phyloP scores from a whole-genome alignment of 2,329 filamentous ascomycete genomes.

The Lasiodiplodia gonubiensis region DNA sequence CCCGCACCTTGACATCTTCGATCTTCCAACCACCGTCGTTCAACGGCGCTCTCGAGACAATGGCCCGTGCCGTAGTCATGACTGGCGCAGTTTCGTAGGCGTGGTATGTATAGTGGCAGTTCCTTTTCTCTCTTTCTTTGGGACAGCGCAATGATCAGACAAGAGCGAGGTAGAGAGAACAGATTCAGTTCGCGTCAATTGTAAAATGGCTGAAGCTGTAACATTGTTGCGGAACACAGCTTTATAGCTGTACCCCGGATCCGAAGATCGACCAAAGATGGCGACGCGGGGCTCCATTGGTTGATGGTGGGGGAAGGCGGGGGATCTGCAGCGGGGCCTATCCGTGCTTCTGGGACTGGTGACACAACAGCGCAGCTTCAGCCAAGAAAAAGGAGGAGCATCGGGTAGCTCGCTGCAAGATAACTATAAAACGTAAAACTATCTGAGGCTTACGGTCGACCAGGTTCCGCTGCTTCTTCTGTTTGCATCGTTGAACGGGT shows the following conservation, averaged over 20 bases:
- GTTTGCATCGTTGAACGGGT: no score
- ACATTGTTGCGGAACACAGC: background rate
- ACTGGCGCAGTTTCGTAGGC: background rate
- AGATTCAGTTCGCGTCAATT: background rate
- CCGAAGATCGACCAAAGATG: background rate
- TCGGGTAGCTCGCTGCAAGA: background rate
- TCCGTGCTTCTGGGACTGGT: conserved; percentile 9
- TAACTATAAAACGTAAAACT: background rate
- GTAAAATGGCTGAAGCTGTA: background rate
- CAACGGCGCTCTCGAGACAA: conserved; percentile 47
- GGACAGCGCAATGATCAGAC: background rate
- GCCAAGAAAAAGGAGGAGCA: background rate
- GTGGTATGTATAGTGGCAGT: no score
- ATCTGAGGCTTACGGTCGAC: background rate
- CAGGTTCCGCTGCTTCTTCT: no score
- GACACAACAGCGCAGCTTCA: background rate
- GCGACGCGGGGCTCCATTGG: background rate
- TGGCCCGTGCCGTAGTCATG: conserved; percentile 38
- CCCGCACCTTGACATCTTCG: conserved; percentile 44
- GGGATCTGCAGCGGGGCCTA: conserved; percentile 18
- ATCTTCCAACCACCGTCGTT: conserved; percentile 48
- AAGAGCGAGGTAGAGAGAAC: background rate
- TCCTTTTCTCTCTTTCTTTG: background rate
- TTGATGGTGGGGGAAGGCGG: background rate
- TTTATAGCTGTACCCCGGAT: conserved; percentile 2